Evolutionary conservation across 23 red algal species (phyloP).

Genomic region (Cyanidiococcus yangmingshanensis): DNA sequence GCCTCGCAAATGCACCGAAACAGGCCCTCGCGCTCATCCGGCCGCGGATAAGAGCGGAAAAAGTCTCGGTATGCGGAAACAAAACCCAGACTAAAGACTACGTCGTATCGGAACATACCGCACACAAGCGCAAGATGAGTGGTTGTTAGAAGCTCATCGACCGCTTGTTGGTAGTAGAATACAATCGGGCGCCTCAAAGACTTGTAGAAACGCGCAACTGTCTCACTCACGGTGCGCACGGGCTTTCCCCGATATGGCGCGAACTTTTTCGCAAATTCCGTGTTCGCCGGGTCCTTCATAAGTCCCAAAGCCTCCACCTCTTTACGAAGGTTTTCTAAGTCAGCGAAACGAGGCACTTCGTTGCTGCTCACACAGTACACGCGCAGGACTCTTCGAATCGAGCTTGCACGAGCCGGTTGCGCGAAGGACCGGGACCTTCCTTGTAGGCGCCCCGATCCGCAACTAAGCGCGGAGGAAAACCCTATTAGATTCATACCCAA

Average conservation of each 20-base stretch:
- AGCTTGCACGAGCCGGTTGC: no score
- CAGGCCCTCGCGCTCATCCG: neutral
- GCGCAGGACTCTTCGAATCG: neutral
- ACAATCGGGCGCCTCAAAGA: conserved; percentile 10
- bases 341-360: neutral
- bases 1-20: conserved; percentile 23
- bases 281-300: neutral
- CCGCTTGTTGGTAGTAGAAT: conserved; percentile 21
- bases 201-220: conserved; percentile 17
- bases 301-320: neutral
- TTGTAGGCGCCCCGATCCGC: no score
- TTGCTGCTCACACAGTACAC: neutral
- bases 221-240: conserved; percentile 22
- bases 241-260: neutral
- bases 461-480: no score
- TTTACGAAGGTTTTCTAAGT: neutral
- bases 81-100: conserved; percentile 22
- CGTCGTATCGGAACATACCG: conserved; percentile 16
- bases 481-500: no score
- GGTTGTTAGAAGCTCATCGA: conserved; percentile 20
- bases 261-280: neutral
- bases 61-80: conserved; percentile 19
- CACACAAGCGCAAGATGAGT: conserved; percentile 13
- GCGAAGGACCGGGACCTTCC: no score
- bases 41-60: conserved; percentile 24